Evolutionary conservation across 2,329 filamentous ascomycete genomes (phyloP), one percentile per base, ranked within the genome.

Genomic region (Aspergillus transmontanensis): DNA sequence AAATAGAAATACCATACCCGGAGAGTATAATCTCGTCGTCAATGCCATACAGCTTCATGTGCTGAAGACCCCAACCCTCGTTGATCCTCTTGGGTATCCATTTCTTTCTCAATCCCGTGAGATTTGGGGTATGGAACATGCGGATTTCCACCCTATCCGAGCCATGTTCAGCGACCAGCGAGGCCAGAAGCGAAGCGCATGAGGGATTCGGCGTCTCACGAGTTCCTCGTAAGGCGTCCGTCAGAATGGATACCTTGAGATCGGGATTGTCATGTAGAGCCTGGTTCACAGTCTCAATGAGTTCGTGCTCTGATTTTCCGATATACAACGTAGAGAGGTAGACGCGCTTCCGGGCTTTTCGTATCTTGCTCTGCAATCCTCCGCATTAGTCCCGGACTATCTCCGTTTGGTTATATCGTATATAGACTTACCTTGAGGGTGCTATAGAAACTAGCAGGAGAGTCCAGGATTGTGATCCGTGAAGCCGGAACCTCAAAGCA

Each of bases 271-370:
- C 81, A 57, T 86, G 85, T 14, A 99, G 84, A 6, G 94, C 90
- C 66, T 90, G 84, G 68, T 89, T 89, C 50, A 99, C 82, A 0
- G 90, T 92, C 21, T 88, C 84, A 62, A 98, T 92, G 73, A 99
- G 84, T 71, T 98, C 95, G 78, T 90, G 85, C 79, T 99, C 95
- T 1, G 91, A 91, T 77, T 94, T 96, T 66, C 95, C 95, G 75
- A 99, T 95, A 76, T 99, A 99, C 58, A 99, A 82, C 0, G 95
- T 99, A n/a, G 94, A 96, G 57, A 99, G 82, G 76, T 96, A 99
- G 68, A 99, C 90, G 64, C 92, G 87, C 58, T 81, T 84, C 76
- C 92, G 87, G 11, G 95, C 95, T 66, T 85, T 86, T 58, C 86
- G 86, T 74, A 99, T 97, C 80, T 94, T 96, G 66, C 86, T 80